These are phyloP conservation scores for Sugiyamaella paludigena DNA, from an alignment of 1,139 yeast species.

Conservation along the genomic window DNA sequence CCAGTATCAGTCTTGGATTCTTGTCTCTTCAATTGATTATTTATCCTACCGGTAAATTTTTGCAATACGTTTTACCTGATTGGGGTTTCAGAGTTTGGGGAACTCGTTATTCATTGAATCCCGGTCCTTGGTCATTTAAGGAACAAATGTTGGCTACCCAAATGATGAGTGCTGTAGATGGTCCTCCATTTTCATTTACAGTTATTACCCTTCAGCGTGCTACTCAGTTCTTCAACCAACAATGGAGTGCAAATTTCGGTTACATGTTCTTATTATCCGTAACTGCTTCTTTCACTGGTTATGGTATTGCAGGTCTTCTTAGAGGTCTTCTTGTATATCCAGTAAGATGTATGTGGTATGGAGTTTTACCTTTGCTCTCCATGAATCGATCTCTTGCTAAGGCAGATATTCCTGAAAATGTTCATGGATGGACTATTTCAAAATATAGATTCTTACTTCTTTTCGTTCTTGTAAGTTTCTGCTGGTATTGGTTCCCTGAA, in stretches of 20 bases:
- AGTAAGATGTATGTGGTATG: constrained; percentile 55
- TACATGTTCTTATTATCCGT: constrained; percentile 50
- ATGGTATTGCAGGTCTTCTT: constrained; percentile 54
- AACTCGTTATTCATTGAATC: constrained; percentile 45
- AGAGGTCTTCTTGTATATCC: constrained; percentile 50
- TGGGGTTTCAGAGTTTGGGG: constrained; percentile 45
- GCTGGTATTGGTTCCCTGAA: constrained; percentile 57
- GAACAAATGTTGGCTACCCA: constrained; percentile 65
- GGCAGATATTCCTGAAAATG: constrained; percentile 43
- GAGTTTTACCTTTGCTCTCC: constrained; percentile 52
- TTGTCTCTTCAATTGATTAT: constrained; percentile 44
- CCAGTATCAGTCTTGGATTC: constrained; percentile 48
- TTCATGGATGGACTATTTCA: constrained; percentile 51
- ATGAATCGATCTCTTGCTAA: constrained; percentile 51
- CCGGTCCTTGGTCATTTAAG: constrained; percentile 65
- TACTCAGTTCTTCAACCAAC: constrained; percentile 31
- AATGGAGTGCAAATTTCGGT: constrained; percentile 36
- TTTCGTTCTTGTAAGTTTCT: constrained; percentile 41
- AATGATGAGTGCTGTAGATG: constrained; percentile 45
- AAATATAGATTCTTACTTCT: constrained; percentile 47
- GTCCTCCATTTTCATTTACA: constrained; percentile 43
- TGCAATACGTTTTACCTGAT: constrained; percentile 44
- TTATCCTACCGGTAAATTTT: constrained; percentile 22
- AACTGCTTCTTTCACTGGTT: constrained; percentile 57
- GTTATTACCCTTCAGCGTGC: constrained; percentile 35